Evolutionary conservation across 2,329 filamentous ascomycete species (phyloP), one percentile per base, ranked within the genome.

Genomic region (Dactylella cylindrospora): DNA sequence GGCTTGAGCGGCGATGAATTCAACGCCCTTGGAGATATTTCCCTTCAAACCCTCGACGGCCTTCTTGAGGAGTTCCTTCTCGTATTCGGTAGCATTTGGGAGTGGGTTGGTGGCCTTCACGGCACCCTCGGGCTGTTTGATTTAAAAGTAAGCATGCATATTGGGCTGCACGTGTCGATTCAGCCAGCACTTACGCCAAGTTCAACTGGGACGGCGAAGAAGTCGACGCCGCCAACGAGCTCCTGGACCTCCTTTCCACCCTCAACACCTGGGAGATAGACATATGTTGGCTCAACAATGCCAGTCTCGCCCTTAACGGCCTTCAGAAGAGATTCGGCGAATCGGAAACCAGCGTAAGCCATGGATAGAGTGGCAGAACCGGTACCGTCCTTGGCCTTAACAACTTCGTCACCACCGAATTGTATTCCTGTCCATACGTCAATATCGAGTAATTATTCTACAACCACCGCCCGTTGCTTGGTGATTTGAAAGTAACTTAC

Each of bases 341-440:
- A 97, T 71, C 90, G 45, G 83, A 84, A 97, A 68, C 93, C 93
- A 68, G 93, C 93, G 73, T 90, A 94, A 64, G 90, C 90, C 90
- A 95, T 95, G 70, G 89, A 95, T 50, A 95, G 81, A 60, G 90
- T 95, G 68, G 90, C 90, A 64, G 88, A 94, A 67, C 90, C 90
- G 72, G 84, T 84, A 71, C 90, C 90, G 68, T 93, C 87, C 83
- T 95, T 95, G 73, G 90, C 90, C 80, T 91, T 84, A 74, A 95
- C 90, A 66, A 95, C 90, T 78, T 95, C 90, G 70, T 98, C 93
- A 79, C 93, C 93, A 74, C 93, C 93, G 70, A 96, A 97, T 76
- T 98, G 93, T 55, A 97, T 88, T 69, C 81, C 80, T 83, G 66
- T 29, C 32, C 26, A 31, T 9, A 44, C 8, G 3, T 19, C 8